Conservation (phyloP, 148 eudicot species). For the Chenopodium quinoa region DNA sequence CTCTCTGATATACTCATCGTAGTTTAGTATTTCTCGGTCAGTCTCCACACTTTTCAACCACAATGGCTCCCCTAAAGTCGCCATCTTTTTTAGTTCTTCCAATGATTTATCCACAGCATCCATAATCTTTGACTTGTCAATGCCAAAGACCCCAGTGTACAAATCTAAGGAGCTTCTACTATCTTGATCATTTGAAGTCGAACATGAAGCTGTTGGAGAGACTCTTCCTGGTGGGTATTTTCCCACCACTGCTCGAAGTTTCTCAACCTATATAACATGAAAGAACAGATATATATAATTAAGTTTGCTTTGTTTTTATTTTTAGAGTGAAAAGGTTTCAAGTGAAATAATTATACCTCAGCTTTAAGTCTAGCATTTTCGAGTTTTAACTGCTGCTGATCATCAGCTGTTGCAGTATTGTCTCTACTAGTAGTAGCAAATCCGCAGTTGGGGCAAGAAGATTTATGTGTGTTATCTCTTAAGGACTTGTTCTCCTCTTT, state of each 20-base stretch:
- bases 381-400: conserved; percentile 73
- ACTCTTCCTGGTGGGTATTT: conserved; percentile 51
- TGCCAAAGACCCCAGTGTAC: conserved; percentile 60
- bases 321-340: neutral
- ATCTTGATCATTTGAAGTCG: conserved; percentile 54
- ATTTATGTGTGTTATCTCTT: conserved; percentile 55
- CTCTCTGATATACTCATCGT: conserved; percentile 67
- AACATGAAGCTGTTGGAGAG: conserved; percentile 54
- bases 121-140: conserved; percentile 63
- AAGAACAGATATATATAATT: neutral
- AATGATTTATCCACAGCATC: conserved; percentile 48
- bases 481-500: conserved; percentile 68
- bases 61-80: conserved; percentile 66
- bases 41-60: conserved; percentile 85
- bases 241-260: conserved; percentile 54
- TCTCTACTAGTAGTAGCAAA: conserved; percentile 50
- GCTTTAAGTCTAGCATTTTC: conserved; percentile 89
- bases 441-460: conserved; percentile 79
- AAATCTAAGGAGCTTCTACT: conserved; percentile 60
- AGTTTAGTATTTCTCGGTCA: conserved; percentile 81
- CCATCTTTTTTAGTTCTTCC: conserved; percentile 81
- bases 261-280: conserved; percentile 58
- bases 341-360: conserved; percentile 46
- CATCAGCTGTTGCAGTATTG: conserved; percentile 27
- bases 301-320: neutral